These are phyloP conservation scores for Marasmius fiardii DNA, from an alignment of 1,284 basidiomycete genomes.

Conservation along the genomic window DNA sequence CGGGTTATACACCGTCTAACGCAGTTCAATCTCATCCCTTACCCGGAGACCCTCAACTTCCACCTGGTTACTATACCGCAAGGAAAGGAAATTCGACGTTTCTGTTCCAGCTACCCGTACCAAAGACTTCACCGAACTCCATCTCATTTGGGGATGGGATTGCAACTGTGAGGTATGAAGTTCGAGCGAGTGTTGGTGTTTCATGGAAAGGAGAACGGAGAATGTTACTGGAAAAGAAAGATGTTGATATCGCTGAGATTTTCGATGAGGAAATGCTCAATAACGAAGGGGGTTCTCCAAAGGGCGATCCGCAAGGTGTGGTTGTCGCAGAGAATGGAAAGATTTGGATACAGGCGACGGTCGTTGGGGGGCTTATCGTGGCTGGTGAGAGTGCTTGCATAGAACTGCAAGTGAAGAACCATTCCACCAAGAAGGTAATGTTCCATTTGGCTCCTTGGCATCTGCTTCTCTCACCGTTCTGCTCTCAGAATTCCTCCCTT, in stretches of 20 bases:
- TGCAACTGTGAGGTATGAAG: conserved; percentile 65
- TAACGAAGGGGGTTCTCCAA: conserved; percentile 20
- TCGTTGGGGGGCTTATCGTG: conserved; percentile 60
- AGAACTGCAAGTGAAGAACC: conserved; percentile 75
- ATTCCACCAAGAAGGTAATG: conserved; percentile 68
- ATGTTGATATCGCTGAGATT: conserved; percentile 63
- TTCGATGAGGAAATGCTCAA: conserved; percentile 30
- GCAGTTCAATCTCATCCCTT: conserved; percentile 59
- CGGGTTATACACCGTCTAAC: conserved; percentile 75
- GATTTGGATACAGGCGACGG: conserved; percentile 66
- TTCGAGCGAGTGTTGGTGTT: conserved; percentile 65
- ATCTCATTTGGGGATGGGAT: conserved; percentile 66
- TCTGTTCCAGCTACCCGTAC: conserved; percentile 68
- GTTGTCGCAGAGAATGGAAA: conserved; percentile 73
- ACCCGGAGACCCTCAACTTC: conserved; percentile 54
- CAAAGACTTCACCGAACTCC: conserved; percentile 60
- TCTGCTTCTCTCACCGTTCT: conserved; percentile 1
- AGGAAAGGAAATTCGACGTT: conserved; percentile 70
- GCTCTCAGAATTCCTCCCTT: conserved; percentile 58
- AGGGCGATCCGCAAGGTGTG: conserved; percentile 49
- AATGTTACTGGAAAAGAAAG: conserved; percentile 57
- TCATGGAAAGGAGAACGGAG: conserved; percentile 68
- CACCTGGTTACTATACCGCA: conserved; percentile 62
- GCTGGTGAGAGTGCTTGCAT: conserved; percentile 68
- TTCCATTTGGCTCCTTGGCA: conserved; percentile 4